Evolutionary conservation across 2,329 filamentous ascomycete species (phyloP).

Genomic region (Polychaeton citri): DNA sequence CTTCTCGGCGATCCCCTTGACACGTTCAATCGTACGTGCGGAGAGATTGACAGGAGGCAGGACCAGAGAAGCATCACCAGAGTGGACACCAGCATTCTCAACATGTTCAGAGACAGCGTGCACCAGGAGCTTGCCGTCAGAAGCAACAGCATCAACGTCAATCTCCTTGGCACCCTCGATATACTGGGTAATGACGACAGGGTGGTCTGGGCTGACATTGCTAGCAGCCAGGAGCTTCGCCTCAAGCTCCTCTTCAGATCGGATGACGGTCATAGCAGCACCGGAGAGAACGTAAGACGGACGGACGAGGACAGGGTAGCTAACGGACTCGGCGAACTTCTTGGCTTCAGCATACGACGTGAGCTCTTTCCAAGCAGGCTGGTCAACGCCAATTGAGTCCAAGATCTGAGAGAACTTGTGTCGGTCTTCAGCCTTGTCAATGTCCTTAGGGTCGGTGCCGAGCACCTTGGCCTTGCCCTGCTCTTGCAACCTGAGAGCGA

Average conservation of each 20-base stretch:
- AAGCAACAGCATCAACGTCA: constrained; percentile 86
- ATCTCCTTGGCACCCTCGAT: constrained; percentile 96
- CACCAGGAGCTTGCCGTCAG: constrained; percentile 70
- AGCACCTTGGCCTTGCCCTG: constrained; percentile 79
- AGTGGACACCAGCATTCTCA: constrained; percentile 95
- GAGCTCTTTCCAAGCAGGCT: constrained; percentile 95
- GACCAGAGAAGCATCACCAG: constrained; percentile 88
- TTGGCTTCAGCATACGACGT: constrained; percentile 82
- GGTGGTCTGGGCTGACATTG: constrained; percentile 87
- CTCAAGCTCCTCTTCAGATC: constrained; percentile 74
- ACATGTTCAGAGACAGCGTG: constrained; percentile 94
- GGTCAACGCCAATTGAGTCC: constrained; percentile 91
- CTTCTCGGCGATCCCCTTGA: constrained; percentile 93
- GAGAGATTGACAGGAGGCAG: constrained; percentile 77
- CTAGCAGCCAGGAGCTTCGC: constrained; percentile 87
- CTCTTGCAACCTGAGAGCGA: constrained; percentile 86
- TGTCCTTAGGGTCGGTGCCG: constrained; percentile 83
- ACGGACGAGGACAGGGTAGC: constrained; percentile 88
- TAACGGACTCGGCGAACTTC: constrained; percentile 69
- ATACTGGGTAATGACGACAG: constrained; percentile 96
- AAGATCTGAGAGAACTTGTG: constrained; percentile 98
- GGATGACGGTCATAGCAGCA: constrained; percentile 96
- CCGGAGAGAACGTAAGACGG: constrained; percentile 93
- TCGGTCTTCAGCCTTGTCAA: constrained; percentile 94
- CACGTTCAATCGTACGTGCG: constrained; percentile 60